phyloP scores from a whole-genome alignment of 2,329 filamentous ascomycete genomes.

The Hirsutella rhossiliensis region DNA sequence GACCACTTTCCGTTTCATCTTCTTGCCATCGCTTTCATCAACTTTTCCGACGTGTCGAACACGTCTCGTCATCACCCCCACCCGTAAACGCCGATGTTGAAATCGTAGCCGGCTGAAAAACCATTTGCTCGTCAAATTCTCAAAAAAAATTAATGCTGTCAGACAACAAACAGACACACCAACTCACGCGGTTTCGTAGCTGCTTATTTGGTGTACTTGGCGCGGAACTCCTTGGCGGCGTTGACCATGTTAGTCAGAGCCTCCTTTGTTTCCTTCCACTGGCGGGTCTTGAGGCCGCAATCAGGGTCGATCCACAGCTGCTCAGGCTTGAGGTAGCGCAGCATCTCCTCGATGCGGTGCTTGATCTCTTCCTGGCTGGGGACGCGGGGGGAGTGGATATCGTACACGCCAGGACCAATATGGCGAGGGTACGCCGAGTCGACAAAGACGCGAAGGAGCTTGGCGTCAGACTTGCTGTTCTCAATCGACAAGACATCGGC shows the following conservation, averaged over 20 bases:
- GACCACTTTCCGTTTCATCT: constrained; percentile 11
- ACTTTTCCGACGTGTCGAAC: constrained; percentile 22
- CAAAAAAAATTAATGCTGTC: neutral
- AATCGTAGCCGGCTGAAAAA: constrained; percentile 34
- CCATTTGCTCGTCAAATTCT: constrained; percentile 15
- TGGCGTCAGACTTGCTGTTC: constrained; percentile 99
- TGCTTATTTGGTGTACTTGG: constrained; percentile 63
- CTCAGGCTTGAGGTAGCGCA: constrained; percentile 90
- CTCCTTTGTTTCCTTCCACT: constrained; percentile 98
- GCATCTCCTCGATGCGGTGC: constrained; percentile 96
- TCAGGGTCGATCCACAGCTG: constrained; percentile 99
- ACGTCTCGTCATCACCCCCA: constrained; percentile 23
- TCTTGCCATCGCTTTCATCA: neutral
- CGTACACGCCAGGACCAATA: constrained; percentile 98
- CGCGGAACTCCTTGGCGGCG: constrained; percentile 91
- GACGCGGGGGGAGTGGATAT: constrained; percentile 98
- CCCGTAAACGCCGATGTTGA: constrained; percentile 46
- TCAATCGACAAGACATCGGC: constrained; percentile 98
- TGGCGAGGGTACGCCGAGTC: constrained; percentile 95
- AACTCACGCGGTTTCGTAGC: neutral
- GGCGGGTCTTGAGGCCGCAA: constrained; percentile 97
- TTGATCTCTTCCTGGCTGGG: constrained; percentile 97
- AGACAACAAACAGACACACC: neutral
- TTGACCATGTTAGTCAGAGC: constrained; percentile 94
- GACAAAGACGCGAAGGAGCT: constrained; percentile 97